These are phyloP conservation scores for Endothia cerciana DNA, from an alignment of 2,329 filamentous ascomycete species.

Conservation along the genomic window DNA sequence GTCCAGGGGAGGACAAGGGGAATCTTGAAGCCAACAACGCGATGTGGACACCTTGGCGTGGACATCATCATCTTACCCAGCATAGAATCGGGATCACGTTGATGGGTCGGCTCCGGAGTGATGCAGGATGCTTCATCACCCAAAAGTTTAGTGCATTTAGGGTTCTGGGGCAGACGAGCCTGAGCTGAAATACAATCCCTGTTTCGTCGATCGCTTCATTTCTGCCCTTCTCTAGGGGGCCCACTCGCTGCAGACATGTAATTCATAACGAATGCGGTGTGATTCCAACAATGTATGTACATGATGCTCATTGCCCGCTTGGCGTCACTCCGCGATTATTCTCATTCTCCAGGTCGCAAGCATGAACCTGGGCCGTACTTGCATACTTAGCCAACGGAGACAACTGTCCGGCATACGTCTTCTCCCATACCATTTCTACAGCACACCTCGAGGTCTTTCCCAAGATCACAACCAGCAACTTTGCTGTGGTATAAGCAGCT, in stretches of 20 bases:
- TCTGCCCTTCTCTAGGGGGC: not conserved
- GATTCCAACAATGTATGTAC: too few relatives aligned
- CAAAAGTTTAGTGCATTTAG: not conserved
- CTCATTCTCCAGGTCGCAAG: too few relatives aligned
- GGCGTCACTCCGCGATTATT: too few relatives aligned
- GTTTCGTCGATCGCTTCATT: conserved; percentile 1
- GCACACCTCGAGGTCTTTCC: not conserved
- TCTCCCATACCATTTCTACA: not conserved
- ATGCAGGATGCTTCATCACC: not conserved
- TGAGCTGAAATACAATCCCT: not conserved
- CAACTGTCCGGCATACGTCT: not conserved
- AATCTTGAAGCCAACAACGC: too few relatives aligned
- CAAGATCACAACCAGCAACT: too few relatives aligned
- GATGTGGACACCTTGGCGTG: not conserved
- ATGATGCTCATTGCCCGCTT: too few relatives aligned
- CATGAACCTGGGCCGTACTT: too few relatives aligned
- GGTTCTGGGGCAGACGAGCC: not conserved
- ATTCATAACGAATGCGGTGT: not conserved
- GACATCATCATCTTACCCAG: not conserved
- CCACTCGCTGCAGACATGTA: not conserved
- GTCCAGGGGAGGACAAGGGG: too few relatives aligned
- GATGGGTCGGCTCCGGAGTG: not conserved
- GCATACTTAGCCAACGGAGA: too few relatives aligned
- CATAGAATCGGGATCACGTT: not conserved
- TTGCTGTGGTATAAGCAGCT: too few relatives aligned